Evolutionary conservation across 495 filamentous ascomycete genomes (phyloP), one percentile per base, ranked within the genome.

Genomic region (Penicillium maclennaniae): DNA sequence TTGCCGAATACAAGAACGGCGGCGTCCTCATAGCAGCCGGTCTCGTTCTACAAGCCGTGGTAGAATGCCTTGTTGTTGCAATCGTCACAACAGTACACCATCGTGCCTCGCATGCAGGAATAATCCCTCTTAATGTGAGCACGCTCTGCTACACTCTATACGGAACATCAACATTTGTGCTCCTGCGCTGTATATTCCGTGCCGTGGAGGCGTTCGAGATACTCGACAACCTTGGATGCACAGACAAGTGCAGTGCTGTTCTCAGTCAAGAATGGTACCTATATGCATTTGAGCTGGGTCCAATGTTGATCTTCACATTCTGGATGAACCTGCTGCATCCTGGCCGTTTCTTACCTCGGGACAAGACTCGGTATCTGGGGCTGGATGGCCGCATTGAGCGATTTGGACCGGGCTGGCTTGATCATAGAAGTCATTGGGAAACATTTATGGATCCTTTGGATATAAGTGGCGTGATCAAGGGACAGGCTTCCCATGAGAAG

Each of bases 271-370:
- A 74, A 38, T 74, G 71, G 68, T 70, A 66, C n/a, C 47, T 74
- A 2, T 74, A 70, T 49, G 67, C 61, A 16, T 69, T 74, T 37
- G 69, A 73, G 49, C 60, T 70, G 8, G 69, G 60, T 3, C 69
- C 66, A 0, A 74, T 74, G 69, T 57, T 70, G 8, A 48, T 74
- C 0, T 74, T 70, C 43, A 71, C 71, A 8, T 67, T 56, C 44
- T 74, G 71, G 69, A 46, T 74, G 31, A 74, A 72, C 26, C 0
- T 67, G 15, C 51, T 72, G 19, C 71, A 72, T 51, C 69, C 71
- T 16, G 69, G 69, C 17, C 59, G 54, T 3, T 63, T 54, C 34
- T 50, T 74, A 5, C 68, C 71, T 3, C 55, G 59, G 1, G 47
- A 68, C 23, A 72, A 70, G 43, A 47, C 16, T 1, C 55, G 62